These are phyloP conservation scores for Erythrophleum ivorense DNA, from an alignment of 331 rosid species.

Conservation along the genomic window DNA sequence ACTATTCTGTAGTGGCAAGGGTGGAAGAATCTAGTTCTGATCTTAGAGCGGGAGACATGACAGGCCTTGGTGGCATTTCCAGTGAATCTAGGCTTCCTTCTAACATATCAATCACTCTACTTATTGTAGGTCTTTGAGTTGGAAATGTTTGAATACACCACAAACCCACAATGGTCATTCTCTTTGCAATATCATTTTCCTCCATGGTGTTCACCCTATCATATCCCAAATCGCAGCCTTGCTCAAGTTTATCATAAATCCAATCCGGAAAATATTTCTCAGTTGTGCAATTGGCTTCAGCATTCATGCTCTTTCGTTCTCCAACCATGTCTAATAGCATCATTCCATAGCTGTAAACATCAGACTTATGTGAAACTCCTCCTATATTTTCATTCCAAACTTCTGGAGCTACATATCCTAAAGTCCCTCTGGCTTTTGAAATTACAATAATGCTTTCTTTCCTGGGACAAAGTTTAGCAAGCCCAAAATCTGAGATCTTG, in stretches of 20 bases:
- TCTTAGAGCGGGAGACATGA: slow-evolving; percentile 39
- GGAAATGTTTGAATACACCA: slow-evolving; percentile 62
- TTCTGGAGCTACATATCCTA: slow-evolving; percentile 58
- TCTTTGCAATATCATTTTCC: slow-evolving; percentile 45
- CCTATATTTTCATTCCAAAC: slow-evolving; percentile 44
- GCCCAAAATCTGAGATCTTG: slow-evolving; percentile 58
- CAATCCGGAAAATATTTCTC: slow-evolving; percentile 50
- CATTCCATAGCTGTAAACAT: slow-evolving; percentile 63
- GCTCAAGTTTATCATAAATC: slow-evolving; percentile 43
- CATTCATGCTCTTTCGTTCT: slow-evolving; percentile 42
- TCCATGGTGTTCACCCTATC: not conserved
- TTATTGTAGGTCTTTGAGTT: slow-evolving; percentile 48
- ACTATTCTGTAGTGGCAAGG: not conserved
- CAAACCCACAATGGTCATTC: slow-evolving; percentile 49
- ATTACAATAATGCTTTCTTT: slow-evolving; percentile 49
- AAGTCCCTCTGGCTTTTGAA: slow-evolving; percentile 50
- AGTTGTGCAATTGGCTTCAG: slow-evolving; percentile 25
- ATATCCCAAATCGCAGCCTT: not conserved
- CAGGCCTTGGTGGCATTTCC: slow-evolving; percentile 53
- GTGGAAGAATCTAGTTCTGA: slow-evolving; percentile 32
- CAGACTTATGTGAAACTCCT: slow-evolving; percentile 51
- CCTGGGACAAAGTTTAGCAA: slow-evolving; percentile 42
- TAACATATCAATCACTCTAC: slow-evolving; percentile 56
- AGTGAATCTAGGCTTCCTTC: slow-evolving; percentile 46
- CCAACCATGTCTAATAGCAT: slow-evolving; percentile 56